Percentiles rank a stretch among this genome's conserved stretches.
phyloP scores from a whole-genome alignment of 441 rosid species.

The Biscutella laevigata region DNA sequence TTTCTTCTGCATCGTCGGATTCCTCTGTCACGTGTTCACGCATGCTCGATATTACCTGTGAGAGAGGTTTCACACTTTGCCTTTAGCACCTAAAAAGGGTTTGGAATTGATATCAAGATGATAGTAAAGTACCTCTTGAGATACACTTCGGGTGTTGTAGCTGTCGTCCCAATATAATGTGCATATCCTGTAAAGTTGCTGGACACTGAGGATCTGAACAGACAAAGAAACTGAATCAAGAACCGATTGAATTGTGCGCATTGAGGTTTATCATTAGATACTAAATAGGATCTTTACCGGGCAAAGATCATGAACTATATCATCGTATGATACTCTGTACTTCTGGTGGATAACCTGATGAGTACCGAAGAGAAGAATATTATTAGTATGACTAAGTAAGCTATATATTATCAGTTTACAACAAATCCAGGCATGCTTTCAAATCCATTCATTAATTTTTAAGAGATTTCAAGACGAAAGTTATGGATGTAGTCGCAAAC shows the following conservation, averaged over 20 bases:
- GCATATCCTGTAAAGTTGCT: slow-evolving; percentile 81
- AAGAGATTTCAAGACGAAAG: too few relatives aligned
- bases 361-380: not conserved
- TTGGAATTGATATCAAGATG: not conserved
- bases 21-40: slow-evolving; percentile 81
- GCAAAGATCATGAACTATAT: slow-evolving; percentile 84
- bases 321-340: slow-evolving; percentile 92
- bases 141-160: slow-evolving; percentile 75
- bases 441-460: too few relatives aligned
- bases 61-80: slow-evolving; percentile 3
- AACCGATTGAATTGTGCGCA: slow-evolving; percentile 4
- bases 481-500: too few relatives aligned
- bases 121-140: slow-evolving; percentile 44
- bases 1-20: slow-evolving; percentile 62
- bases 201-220: slow-evolving; percentile 71
- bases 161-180: slow-evolving; percentile 86
- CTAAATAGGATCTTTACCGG: slow-evolving; percentile 47
- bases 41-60: slow-evolving; percentile 82
- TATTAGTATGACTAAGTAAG: too few relatives aligned
- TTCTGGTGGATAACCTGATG: slow-evolving; percentile 96
- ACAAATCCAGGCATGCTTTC: too few relatives aligned
- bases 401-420: too few relatives aligned
- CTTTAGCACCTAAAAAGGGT: slow-evolving; percentile 1
- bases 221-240: slow-evolving; percentile 10
- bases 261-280: too few relatives aligned